These are phyloP conservation scores for Eucalyptus globulus DNA, from an alignment of 345 rosid genomes.

Conservation along the genomic window DNA sequence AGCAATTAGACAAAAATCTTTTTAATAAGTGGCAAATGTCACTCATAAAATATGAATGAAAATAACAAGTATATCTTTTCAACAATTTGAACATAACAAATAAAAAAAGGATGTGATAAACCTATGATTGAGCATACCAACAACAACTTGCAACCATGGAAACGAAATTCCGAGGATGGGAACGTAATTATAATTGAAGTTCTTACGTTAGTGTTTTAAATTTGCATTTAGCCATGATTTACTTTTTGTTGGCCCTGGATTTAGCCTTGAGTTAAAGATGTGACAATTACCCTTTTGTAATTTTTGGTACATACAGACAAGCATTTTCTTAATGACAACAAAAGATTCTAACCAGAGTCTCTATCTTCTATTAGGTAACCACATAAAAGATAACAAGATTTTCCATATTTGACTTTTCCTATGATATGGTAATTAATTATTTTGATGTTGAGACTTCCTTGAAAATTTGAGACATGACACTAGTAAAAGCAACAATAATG, in stretches of 20 bases:
- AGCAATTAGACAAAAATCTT: not conserved
- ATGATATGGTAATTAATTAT: not conserved
- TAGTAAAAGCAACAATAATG: not conserved
- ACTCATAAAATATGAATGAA: not conserved
- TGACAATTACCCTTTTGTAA: not conserved
- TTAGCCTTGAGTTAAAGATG: not conserved
- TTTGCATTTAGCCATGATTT: not conserved
- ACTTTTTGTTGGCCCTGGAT: not conserved
- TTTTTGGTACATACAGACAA: not conserved
- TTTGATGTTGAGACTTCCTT: not conserved
- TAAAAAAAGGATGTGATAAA: not conserved
- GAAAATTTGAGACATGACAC: not conserved
- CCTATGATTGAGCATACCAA: rapidly evolving
- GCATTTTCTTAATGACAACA: not conserved
- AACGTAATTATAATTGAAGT: not conserved
- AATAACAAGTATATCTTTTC: not conserved
- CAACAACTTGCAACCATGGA: not conserved
- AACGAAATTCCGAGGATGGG: not conserved
- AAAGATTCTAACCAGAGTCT: not conserved
- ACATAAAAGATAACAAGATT: not conserved
- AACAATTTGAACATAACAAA: not conserved
- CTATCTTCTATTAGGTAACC: not conserved
- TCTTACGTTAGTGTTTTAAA: not conserved
- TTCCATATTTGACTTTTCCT: not conserved
- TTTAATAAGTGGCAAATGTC: not conserved